These are phyloP conservation scores for Colletotrichum paranaense DNA, from an alignment of 2,329 filamentous ascomycete genomes.

Conservation along the genomic window DNA sequence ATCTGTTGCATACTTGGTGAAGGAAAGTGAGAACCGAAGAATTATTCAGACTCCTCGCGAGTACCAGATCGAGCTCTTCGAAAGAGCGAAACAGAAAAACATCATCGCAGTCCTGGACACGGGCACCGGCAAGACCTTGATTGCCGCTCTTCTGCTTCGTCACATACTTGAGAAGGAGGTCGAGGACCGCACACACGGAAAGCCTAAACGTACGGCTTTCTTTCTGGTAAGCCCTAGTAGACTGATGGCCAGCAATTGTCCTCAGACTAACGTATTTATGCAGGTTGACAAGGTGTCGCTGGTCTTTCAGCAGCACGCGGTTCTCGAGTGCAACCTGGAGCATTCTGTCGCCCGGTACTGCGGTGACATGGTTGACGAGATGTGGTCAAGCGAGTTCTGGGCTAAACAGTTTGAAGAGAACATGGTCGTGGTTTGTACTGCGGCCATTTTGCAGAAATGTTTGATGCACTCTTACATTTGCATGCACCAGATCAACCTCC, in stretches of 20 bases:
- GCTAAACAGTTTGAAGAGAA: conserved; percentile 66
- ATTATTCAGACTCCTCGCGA: conserved; percentile 85
- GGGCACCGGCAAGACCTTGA: conserved; percentile 97
- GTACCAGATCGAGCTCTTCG: conserved; percentile 93
- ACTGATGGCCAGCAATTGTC: neutral
- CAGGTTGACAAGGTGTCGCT: conserved; percentile 88
- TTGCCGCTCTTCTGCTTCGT: conserved; percentile 86
- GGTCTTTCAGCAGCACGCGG: conserved; percentile 88
- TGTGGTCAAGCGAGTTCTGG: conserved; percentile 60
- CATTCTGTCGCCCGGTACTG: conserved; percentile 77
- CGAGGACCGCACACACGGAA: conserved; percentile 71
- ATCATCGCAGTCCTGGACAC: conserved; percentile 94
- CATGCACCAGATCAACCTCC: conserved; percentile 86
- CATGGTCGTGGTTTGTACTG: conserved; percentile 92
- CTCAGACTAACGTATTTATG: neutral
- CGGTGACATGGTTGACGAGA: conserved; percentile 70
- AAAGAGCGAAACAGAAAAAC: conserved; percentile 85
- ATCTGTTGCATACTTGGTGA: conserved; percentile 47
- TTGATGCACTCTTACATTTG: conserved; percentile 82
- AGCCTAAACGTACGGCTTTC: conserved; percentile 77
- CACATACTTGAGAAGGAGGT: conserved; percentile 83
- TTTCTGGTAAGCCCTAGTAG: conserved; percentile 72
- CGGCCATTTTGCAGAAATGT: conserved; percentile 84
- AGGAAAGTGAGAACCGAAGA: conserved; percentile 51
- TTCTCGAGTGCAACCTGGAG: conserved; percentile 84